Percentiles rank a stretch among this genome's conserved stretches.
These are phyloP conservation scores for Chlorophyllum brunneum DNA, from an alignment of 768 basidiomycete species.

Conservation along the genomic window DNA sequence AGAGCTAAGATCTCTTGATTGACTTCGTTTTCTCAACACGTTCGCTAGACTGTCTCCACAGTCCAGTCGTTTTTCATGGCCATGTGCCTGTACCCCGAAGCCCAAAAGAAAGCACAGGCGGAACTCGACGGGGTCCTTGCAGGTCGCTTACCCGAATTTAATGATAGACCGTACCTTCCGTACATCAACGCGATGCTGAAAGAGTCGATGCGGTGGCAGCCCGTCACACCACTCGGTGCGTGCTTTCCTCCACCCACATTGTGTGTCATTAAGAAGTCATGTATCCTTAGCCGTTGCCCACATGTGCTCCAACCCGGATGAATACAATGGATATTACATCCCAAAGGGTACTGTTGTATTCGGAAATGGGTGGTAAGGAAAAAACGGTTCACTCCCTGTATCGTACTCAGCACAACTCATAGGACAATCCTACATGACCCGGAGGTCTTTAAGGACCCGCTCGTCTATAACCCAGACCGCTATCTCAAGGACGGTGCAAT, in stretches of 20 bases:
- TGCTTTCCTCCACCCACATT: constrained; percentile 21
- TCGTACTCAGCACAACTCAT: too few species aligned
- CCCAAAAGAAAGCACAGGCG: constrained; percentile 24
- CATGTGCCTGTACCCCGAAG: too few species aligned
- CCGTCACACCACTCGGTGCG: constrained; percentile 17
- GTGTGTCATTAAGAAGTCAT: constrained; percentile 8
- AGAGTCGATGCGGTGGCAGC: constrained; percentile 22
- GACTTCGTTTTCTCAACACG: not conserved
- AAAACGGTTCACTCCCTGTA: too few species aligned
- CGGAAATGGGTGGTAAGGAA: constrained; percentile 22
- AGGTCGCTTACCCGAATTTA: constrained; percentile 23
- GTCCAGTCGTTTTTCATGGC: constrained; percentile 28
- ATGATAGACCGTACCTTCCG: constrained; percentile 21
- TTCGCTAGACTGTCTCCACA: constrained; percentile 26
- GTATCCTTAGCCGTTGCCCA: constrained; percentile 18
- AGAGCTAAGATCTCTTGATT: constrained; percentile 1
- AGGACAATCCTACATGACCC: constrained; percentile 29
- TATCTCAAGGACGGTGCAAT: constrained; percentile 25
- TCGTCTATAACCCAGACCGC: constrained; percentile 38
- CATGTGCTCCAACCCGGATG: constrained; percentile 24
- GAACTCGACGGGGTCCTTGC: constrained; percentile 26
- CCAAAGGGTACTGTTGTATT: constrained; percentile 28
- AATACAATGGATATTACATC: constrained; percentile 26
- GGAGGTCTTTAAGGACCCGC: constrained; percentile 33
- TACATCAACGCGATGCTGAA: constrained; percentile 25